These are phyloP conservation scores for Aspergillus ustus DNA, from an alignment of 2,329 filamentous ascomycete species.

Conservation along the genomic window DNA sequence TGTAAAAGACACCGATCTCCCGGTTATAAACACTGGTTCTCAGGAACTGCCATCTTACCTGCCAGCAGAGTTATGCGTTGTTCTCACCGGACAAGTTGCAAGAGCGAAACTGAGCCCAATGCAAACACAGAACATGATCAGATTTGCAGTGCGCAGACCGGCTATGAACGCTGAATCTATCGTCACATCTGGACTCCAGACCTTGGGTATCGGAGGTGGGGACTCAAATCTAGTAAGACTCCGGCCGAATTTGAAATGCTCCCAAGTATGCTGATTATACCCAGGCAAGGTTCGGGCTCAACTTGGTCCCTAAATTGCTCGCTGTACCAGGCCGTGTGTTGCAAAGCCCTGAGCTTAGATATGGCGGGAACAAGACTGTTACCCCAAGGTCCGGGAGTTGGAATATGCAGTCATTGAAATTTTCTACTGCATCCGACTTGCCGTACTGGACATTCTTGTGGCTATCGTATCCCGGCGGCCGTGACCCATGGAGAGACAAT, in stretches of 20 bases:
- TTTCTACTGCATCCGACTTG: not conserved
- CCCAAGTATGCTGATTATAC: not conserved
- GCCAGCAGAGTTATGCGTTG: too few relatives aligned
- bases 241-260: too few relatives aligned
- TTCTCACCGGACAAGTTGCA: not conserved
- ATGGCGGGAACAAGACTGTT: too few relatives aligned
- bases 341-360: too few relatives aligned
- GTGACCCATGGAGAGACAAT: not conserved
- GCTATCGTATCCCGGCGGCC: not conserved
- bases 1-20: too few relatives aligned
- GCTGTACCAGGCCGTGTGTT: too few relatives aligned
- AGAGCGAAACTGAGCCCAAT: slow-evolving; percentile 31
- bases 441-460: not conserved
- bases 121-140: slow-evolving; percentile 7
- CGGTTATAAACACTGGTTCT: too few relatives aligned
- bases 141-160: not conserved
- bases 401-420: too few relatives aligned
- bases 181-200: not conserved
- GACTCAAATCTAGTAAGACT: not conserved
- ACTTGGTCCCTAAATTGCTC: too few relatives aligned
- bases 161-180: slow-evolving; percentile 56
- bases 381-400: too few relatives aligned
- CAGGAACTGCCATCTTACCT: too few relatives aligned
- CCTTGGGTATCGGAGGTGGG: slow-evolving; percentile 42
- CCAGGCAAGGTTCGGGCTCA: too few relatives aligned